Conservation (phyloP, 352 stramenopile genomes). For the Pythium monospermum region DNA sequence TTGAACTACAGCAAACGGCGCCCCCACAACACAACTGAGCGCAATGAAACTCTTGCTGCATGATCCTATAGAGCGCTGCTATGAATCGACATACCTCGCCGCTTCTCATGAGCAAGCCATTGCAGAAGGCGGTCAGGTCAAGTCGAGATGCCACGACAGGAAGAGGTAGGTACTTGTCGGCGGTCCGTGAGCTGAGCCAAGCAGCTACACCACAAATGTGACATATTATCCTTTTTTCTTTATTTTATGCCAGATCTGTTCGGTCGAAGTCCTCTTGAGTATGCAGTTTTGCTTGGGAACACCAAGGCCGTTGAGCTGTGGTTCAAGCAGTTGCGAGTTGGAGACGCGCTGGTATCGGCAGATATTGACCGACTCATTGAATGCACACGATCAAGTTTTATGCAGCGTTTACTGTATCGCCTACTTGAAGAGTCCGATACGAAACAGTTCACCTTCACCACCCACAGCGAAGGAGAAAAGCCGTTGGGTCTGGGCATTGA, state of each 20-base stretch:
- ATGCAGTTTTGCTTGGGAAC: conserved; percentile 40
- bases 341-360: conserved; percentile 3
- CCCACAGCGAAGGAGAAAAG: neutral
- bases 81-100: neutral
- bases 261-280: conserved; percentile 42
- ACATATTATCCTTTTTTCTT: too few species aligned
- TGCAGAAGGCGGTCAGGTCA: neutral
- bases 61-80: conserved; percentile 4
- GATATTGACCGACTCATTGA: conserved; percentile 36
- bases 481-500: conserved; percentile 32
- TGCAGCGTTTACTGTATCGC: conserved; percentile 29
- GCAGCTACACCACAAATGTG: too few species aligned
- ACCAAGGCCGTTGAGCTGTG: conserved; percentile 29
- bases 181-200: neutral
- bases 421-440: conserved; percentile 26
- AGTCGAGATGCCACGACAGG: neutral
- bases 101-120: neutral
- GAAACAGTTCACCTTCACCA: conserved; percentile 8
- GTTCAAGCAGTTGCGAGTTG: conserved; percentile 25
- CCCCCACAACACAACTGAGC: too few species aligned
- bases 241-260: conserved; percentile 25
- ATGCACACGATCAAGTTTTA: conserved; percentile 16
- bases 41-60: too few species aligned
- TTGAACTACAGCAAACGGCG: too few species aligned
- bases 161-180: conserved; percentile 3